Base-by-base conservation (phyloP, 225 moss, liverwort and hornwort genomes). In the Physcomitrium patens region DNA sequence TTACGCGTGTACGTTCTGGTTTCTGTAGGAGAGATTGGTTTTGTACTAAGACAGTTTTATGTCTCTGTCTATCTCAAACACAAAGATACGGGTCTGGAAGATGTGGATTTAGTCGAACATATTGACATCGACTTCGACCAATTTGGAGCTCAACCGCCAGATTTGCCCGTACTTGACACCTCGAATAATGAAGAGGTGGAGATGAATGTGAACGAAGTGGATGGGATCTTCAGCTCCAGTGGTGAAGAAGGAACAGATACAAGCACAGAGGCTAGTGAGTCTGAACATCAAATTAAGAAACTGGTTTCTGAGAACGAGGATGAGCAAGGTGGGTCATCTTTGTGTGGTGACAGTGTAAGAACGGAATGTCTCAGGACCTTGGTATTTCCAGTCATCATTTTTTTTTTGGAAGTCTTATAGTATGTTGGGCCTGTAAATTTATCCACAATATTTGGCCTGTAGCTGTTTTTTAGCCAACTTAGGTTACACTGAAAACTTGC, bases 141-240 rank as follows among this genome's bases (percentile, higher is more conserved):
- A 52, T 86, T 86, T 67, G 86, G 86, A 69, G 63, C 69, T 73
- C 78, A 78, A 65, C 83, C 86, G n/a, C 86, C 83, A 11, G 83
- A 86, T 72, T 78, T 86, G 69, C 76, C 83, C 28, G 45, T 18
- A 50, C 44, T 48, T 78, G 78, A 65, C 69, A 49, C 20, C 52
- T 54, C 61, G 48, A 55, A 66, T 22, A 65, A 56, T 18, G 81
- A 72, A 26, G 59, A 48, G 78, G 51, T 52, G 51, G 50, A 72
- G 47, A 49, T 49, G 26, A 71, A 22, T 65, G 59, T 49, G 68
- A 55, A 63, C 12, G 56, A 65, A 63, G 11, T 19, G 16, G 67
- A 41, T 74, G 73, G 49, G 48, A 44, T 65, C 31, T 24, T n/a
- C 26, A 68, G 50, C 10, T 68, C 44, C 43, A 15, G 75, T 9